Evolutionary conservation across 495 filamentous ascomycete genomes (phyloP), one percentile per base, ranked within the genome.

Genomic region (Penicillium verhagenii): DNA sequence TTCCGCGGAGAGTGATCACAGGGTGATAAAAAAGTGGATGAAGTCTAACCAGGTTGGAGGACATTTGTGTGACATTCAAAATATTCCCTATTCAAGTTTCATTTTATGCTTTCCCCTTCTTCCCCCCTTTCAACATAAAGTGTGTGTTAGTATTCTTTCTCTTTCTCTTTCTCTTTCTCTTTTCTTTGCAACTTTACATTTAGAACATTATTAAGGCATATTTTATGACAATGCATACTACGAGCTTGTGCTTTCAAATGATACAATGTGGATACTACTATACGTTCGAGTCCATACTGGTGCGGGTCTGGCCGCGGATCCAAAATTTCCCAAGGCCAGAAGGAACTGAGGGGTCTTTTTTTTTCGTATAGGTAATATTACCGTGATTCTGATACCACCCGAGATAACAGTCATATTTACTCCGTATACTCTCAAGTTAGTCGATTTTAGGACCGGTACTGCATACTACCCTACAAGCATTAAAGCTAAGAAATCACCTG

Each of bases 1-100:
- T 73, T 3, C 61, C 71, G 39, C 64, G 69, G 31, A 70, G 70
- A 13, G 66, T 76, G 35, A 74, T 71, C 47, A 76, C 75, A 1
- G 64, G 67, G 10, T 76, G 58, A 72, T 2, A n/a, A 35, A 72
- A 3, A n/a, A 35, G 14, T 3, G 26, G 42, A 24, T 18, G 42
- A 25, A 25, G 14, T 25, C 42, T 25, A 13, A 45, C 16, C 23
- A n/a, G n/a, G n/a, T 24, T 45, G 23, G 21, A 42, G 52, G 49
- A 33, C 10, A 29, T 13, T 38, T 49, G 38, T 35, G 33, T 35
- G 13, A n/a, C 33, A 35, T 35, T n/a, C 33, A 4, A n/a, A 35
- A 35, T 35, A 14, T 35, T 35, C 13, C 33, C 33, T 35, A 35
- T 1, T n/a, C 13, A n/a, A n/a, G n/a, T n/a, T n/a, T n/a, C n/a